A percentile compares a stretch with the other conserved stretches of the same genome.
phyloP scores from a whole-genome alignment of 192 early-diverging fungal genomes.

The Entomortierella parvispora region DNA sequence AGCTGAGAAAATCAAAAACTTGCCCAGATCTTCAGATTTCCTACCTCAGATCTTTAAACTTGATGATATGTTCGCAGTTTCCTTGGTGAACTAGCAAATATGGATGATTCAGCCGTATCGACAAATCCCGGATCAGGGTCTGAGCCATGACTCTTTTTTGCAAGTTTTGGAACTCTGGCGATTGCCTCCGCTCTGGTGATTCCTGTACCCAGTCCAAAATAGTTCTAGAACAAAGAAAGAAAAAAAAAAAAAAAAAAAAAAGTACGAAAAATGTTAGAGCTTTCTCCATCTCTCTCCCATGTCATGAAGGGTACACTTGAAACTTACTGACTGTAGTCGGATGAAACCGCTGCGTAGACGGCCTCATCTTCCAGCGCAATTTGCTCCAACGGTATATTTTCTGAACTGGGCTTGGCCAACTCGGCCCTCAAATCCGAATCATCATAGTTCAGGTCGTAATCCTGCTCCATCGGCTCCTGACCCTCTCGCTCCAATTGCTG shows the following conservation, averaged over 20 bases:
- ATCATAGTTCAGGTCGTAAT: slow-evolving; percentile 9
- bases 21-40: neutral
- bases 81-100: slow-evolving; percentile 85
- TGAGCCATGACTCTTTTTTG: slow-evolving; percentile 68
- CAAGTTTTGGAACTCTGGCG: slow-evolving; percentile 59
- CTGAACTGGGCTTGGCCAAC: neutral
- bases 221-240: too few relatives aligned
- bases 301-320: neutral
- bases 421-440: slow-evolving; percentile 12
- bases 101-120: slow-evolving; percentile 69
- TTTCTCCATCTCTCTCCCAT: too few relatives aligned
- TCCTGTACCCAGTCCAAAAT: slow-evolving; percentile 79
- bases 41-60: slow-evolving; percentile 73
- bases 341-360: slow-evolving; percentile 11
- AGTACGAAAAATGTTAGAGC: too few relatives aligned
- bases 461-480: neutral
- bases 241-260: too few relatives aligned
- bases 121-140: slow-evolving; percentile 68
- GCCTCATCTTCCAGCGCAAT: slow-evolving; percentile 21
- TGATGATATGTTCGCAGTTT: slow-evolving; percentile 79
- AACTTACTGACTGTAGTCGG: slow-evolving; percentile 73
- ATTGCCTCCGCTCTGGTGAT: slow-evolving; percentile 55
- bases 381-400: slow-evolving; percentile 13
- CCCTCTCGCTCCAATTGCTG: too few relatives aligned
- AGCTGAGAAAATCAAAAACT: neutral